Evolutionary conservation across 1,284 basidiomycete genomes (phyloP), one percentile per base, ranked within the genome.

Genomic region (Tilletia walkeri): DNA sequence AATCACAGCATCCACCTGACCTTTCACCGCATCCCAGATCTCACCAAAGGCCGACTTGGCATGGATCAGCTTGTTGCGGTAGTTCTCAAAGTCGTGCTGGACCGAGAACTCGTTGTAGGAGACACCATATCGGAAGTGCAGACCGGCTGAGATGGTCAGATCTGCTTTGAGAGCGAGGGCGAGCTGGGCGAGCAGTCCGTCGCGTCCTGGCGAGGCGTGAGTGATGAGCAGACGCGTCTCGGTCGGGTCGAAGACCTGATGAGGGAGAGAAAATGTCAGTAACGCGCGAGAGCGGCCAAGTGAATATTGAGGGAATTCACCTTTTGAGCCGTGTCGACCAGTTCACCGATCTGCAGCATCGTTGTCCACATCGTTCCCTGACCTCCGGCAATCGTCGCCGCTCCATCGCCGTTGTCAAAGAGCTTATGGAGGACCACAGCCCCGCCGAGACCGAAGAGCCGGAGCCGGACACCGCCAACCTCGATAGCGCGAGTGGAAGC

Each of bases 301-400:
- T 38, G 54, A 1, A 14, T 4, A 30, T 34, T 24, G 54, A 49
- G 16, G 30, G 34, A 14, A 75, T 85, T 74, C 65, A 94, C 93
- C 75, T 94, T 89, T 84, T 97, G 93, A 2, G 95, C 94, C 1
- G 94, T 98, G 85, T 99, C 96, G 69, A 99, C 90, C 56, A 99
- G 90, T 85, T 99, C 95, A 73, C 96, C 96, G 56, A 99, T 92
- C 85, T 99, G 96, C 36, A 99, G 88, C 4, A 94, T 92, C 0
- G 95, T 99, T 0, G 94, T 93, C 96, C 96, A 99, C 91, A 98
- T 97, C 30, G 95, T 98, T 38, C 96, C 96, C 82, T 94, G 92
- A 1, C 93, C 95, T 59, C 96, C 96, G 0, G 96, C 95, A 75
- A 99, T 97, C 12, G 95, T 97, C 2, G 93, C 95, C 65, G 87